Conservation (phyloP, 2,329 filamentous ascomycete species). For the Talaromyces sp. region DNA sequence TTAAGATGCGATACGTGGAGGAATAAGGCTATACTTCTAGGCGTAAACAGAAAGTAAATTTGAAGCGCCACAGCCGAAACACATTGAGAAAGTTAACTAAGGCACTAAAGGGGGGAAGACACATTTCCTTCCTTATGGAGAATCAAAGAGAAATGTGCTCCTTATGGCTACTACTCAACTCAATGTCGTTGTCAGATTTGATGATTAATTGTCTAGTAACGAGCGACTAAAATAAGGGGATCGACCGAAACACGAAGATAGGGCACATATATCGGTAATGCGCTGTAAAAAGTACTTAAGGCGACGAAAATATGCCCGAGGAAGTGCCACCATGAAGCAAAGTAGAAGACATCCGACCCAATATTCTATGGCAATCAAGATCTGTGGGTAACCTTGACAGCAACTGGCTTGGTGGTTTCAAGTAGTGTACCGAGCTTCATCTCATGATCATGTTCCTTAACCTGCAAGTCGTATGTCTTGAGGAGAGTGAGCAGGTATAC, state of each 20-base stretch:
- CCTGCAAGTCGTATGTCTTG: constrained; percentile 11
- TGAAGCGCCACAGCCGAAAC: neutral
- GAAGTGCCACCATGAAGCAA: neutral
- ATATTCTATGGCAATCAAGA: neutral
- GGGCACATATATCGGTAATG: neutral
- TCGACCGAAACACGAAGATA: neutral
- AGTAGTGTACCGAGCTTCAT: constrained; percentile 15
- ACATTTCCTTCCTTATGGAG: neutral
- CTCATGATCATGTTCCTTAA: constrained; percentile 16
- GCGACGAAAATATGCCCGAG: neutral
- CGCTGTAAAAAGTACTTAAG: neutral
- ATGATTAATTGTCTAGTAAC: neutral
- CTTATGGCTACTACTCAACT: neutral
- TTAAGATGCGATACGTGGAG: neutral
- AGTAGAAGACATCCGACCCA: neutral
- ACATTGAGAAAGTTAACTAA: neutral
- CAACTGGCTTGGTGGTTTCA: constrained; percentile 14
- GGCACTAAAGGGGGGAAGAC: neutral
- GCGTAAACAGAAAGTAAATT: neutral
- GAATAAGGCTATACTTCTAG: neutral
- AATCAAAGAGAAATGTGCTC: neutral
- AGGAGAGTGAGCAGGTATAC: constrained; percentile 9
- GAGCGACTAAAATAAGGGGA: neutral
- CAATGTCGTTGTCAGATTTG: neutral
- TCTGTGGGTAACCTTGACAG: constrained; percentile 6